Conservation (phyloP, 1,284 basidiomycete species). For the Sporisorium reilianum region DNA sequence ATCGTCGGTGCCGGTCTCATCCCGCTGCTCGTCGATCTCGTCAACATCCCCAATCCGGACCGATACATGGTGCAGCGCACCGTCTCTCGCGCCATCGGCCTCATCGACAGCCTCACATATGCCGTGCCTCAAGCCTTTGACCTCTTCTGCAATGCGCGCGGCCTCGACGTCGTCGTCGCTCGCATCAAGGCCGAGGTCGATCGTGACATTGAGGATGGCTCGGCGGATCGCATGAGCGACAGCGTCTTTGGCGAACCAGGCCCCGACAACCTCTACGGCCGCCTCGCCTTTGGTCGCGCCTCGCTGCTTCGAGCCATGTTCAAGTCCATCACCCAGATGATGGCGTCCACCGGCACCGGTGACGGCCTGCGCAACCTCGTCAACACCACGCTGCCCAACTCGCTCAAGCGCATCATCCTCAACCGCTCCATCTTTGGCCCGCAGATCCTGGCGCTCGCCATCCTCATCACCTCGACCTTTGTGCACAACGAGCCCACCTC, state of each 20-base stretch:
- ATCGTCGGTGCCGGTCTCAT: slow-evolving; percentile 96
- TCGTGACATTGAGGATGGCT: slow-evolving; percentile 50
- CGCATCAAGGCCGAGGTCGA: slow-evolving; percentile 76
- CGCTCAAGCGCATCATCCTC: slow-evolving; percentile 88
- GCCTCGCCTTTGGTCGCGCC: slow-evolving; percentile 67
- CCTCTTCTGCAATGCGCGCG: slow-evolving; percentile 85
- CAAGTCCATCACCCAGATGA: slow-evolving; percentile 93
- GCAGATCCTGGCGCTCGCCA: slow-evolving; percentile 80
- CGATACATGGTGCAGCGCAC: slow-evolving; percentile 66
- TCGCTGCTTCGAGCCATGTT: slow-evolving; percentile 85
- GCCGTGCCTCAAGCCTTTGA: slow-evolving; percentile 88
- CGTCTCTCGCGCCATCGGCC: slow-evolving; percentile 77
- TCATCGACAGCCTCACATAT: slow-evolving; percentile 92
- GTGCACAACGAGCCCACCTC: slow-evolving; percentile 99
- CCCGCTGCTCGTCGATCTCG: slow-evolving; percentile 75
- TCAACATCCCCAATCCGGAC: slow-evolving; percentile 44
- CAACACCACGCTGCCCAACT: slow-evolving; percentile 87
- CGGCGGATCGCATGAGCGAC: slow-evolving; percentile 37
- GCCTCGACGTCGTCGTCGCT: slow-evolving; percentile 85
- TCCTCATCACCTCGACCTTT: slow-evolving; percentile 97
- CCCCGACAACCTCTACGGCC: slow-evolving; percentile 57
- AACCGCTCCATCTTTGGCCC: slow-evolving; percentile 86
- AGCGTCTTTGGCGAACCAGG: slow-evolving; percentile 74
- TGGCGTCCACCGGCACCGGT: slow-evolving; percentile 87
- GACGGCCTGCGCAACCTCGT: slow-evolving; percentile 95